Evolutionary conservation across 495 filamentous ascomycete genomes (phyloP).

Genomic region (Hyaloscypha bicolor): DNA sequence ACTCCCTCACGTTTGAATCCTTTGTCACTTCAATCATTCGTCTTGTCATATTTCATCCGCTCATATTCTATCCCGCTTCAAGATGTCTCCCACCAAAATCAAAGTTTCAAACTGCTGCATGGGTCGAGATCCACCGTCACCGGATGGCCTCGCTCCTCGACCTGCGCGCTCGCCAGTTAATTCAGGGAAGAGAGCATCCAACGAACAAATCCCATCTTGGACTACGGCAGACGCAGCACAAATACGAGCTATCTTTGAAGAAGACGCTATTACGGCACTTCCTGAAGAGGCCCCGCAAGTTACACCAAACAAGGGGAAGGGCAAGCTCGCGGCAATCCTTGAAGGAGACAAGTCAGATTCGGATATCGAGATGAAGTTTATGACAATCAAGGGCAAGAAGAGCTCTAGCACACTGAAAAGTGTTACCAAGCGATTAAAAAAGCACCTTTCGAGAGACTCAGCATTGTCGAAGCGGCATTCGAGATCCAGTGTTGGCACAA

Average conservation of each 20-base stretch:
- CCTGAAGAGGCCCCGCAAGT: not conserved
- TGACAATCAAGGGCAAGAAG: conserved; percentile 12
- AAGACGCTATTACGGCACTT: not conserved
- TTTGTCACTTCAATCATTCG: not conserved
- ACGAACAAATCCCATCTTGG: conserved; percentile 16
- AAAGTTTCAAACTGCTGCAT: conserved; percentile 29
- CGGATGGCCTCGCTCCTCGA: conserved; percentile 29
- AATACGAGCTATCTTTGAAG: conserved; percentile 29
- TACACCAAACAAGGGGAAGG: conserved; percentile 1
- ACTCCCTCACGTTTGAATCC: not conserved
- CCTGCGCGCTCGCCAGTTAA: conserved; percentile 3
- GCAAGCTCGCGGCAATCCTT: not conserved
- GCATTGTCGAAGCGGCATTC: conserved; percentile 40
- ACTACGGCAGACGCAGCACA: conserved; percentile 17
- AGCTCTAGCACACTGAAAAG: conserved; percentile 24
- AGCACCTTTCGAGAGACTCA: conserved; percentile 49
- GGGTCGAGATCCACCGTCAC: conserved; percentile 28
- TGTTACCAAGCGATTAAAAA: conserved; percentile 39
- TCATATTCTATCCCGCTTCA: not conserved
- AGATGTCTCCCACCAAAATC: not conserved
- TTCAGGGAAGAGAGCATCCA: not conserved
- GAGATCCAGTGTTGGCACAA: conserved; percentile 44
- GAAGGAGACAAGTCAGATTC: conserved; percentile 23
- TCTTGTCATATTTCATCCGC: not conserved
- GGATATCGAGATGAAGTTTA: not conserved